These are phyloP conservation scores for Tremella fuciformis DNA, from an alignment of 768 basidiomycete genomes.

Conservation along the genomic window DNA sequence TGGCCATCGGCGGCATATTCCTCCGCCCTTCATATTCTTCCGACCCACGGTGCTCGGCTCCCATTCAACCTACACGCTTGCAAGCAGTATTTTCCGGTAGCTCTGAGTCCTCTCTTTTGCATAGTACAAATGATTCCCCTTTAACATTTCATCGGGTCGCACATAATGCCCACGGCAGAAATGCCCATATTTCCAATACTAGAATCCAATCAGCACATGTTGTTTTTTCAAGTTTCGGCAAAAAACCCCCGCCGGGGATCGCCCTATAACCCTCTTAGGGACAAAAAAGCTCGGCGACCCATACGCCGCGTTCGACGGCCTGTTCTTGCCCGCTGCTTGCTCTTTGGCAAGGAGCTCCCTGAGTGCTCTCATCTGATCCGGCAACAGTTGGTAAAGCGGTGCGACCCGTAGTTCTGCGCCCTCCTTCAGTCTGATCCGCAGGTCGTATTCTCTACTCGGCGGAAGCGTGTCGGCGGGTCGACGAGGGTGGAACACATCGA, in stretches of 20 bases:
- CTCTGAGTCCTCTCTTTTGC: background rate
- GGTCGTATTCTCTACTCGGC: no score
- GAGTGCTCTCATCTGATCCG: no score
- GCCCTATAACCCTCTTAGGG: constrained; percentile 3
- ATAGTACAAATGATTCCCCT: background rate
- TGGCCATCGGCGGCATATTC: background rate
- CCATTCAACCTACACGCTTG: background rate
- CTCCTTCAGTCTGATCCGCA: no score
- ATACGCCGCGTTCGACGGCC: no score
- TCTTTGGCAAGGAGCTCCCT: no score
- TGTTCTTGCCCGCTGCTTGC: no score
- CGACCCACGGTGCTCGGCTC: background rate
- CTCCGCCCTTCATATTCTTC: background rate
- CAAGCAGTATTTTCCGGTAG: background rate
- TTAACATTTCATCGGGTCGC: background rate
- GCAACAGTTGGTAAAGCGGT: no score
- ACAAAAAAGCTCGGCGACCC: no score
- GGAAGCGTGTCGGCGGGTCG: no score
- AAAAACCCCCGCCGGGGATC: background rate
- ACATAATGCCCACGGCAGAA: background rate
- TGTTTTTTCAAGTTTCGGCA: background rate
- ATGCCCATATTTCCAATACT: background rate
- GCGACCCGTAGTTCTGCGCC: no score
- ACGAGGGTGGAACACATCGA: no score
- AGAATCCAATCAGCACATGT: background rate